Evolutionary conservation across 2,329 filamentous ascomycete genomes (phyloP), one percentile per base, ranked within the genome.

Genomic region (Trichoderma sp.): DNA sequence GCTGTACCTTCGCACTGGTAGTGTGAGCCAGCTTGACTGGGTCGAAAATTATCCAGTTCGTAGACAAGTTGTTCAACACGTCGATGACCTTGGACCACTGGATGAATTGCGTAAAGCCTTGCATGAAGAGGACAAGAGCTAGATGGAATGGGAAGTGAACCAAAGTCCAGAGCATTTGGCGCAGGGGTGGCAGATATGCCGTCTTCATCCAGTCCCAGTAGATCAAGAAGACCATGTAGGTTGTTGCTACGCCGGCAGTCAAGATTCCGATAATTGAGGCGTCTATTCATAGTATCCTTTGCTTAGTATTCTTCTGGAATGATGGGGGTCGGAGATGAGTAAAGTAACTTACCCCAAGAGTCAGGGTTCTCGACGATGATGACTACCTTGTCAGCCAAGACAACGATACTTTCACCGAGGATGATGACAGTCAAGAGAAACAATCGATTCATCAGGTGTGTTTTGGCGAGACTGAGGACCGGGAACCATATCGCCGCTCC

Each of bases 171-270:
- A 89, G 79, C 65, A 90, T 87, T 74, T 92, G 90, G 5, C 87
- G 85, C 60, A 88, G 82, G 78, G 83, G 72, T 79, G 87, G 78
- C 83, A 85, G 87, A 36, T 90, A 85, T 72, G 89, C 86, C 65
- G 88, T 88, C 76, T 90, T 90, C 79, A 90, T 88, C 87, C 88
- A 91, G 74, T 91, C 84, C 69, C 92, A 86, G 73, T 86, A 85
- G 43, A 84, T 76, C 68, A 85, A 80, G 75, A 84, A 86, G 65
- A 85, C 78, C 58, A 83, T 80, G 75, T 85, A 86, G 30, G 85
- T 80, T n/a, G 82, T 82, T 6, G 82, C 79, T 0, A 80, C 76
- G 1, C 81, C 80, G 1, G 83, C 78, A 0, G 80, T 80, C 11
- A 85, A 78, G 26, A 83, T 79, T 5, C 83, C 84, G 21, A 85